Percentiles rank a stretch among this genome's conserved stretches.
phyloP scores from a whole-genome alignment of 345 rosid genomes.

The Microthlaspi erraticum region DNA sequence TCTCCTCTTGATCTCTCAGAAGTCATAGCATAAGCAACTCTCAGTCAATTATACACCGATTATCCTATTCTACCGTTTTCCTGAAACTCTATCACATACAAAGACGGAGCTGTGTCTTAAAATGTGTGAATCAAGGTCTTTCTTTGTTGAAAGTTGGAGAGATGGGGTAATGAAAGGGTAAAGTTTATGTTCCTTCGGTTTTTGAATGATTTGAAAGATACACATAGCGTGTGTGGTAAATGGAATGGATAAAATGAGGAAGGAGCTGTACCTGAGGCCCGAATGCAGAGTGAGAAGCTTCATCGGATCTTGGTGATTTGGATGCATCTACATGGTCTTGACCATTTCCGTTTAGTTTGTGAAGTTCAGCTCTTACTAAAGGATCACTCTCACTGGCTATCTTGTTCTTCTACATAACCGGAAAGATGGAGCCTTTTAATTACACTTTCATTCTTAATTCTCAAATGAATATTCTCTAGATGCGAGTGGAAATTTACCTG shows the following conservation, averaged over 20 bases:
- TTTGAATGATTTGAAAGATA: slow-evolving; percentile 10
- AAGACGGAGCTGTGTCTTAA: neutral
- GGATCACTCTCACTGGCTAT: slow-evolving; percentile 68
- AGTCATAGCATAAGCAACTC: neutral
- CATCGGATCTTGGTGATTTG: slow-evolving; percentile 57
- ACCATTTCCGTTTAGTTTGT: slow-evolving; percentile 67
- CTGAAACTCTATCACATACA: slow-evolving; percentile 14
- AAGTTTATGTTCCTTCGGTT: neutral
- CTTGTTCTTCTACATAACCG: slow-evolving; percentile 63
- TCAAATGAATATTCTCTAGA: slow-evolving; percentile 3
- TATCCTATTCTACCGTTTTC: neutral
- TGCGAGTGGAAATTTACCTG: slow-evolving; percentile 57
- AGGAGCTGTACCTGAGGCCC: slow-evolving; percentile 59
- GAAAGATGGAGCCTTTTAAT: slow-evolving; percentile 4
- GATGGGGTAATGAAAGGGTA: neutral
- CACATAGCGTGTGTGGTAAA: slow-evolving; percentile 13
- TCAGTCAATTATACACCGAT: neutral
- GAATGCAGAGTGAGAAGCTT: slow-evolving; percentile 53
- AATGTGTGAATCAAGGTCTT: neutral
- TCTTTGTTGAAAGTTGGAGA: no score
- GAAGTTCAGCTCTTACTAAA: slow-evolving; percentile 45
- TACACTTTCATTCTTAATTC: slow-evolving; percentile 20
- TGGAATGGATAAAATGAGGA: slow-evolving; percentile 16
- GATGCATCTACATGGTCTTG: slow-evolving; percentile 51
- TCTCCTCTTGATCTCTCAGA: neutral